phyloP scores from a whole-genome alignment of 78 protist species.

The Cyanophora paradoxa region DNA sequence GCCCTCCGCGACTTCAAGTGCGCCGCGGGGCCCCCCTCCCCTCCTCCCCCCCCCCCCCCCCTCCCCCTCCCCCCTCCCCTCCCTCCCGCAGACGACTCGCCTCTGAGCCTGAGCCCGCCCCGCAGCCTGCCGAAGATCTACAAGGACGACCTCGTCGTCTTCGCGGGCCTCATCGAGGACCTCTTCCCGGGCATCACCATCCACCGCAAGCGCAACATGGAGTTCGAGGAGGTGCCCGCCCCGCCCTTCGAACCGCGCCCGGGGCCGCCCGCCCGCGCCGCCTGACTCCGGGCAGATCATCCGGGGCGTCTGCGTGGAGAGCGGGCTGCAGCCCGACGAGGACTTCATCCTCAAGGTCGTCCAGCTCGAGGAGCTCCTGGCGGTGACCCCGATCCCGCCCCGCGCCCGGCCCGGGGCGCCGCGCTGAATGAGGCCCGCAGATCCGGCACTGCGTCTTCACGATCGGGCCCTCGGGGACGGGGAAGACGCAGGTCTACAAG shows the following conservation, averaged over 20 bases:
- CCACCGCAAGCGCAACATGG: slow-evolving; percentile 22
- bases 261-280: too few relatives aligned
- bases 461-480: slow-evolving; percentile 66
- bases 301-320: background rate
- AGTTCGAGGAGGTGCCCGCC: slow-evolving; percentile 35
- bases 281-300: slow-evolving; percentile 30
- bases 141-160: slow-evolving; percentile 53
- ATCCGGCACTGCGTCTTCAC: slow-evolving; percentile 69
- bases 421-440: too few relatives aligned
- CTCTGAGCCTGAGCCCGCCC: too few relatives aligned
- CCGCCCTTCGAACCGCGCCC: too few relatives aligned
- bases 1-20: slow-evolving; percentile 76
- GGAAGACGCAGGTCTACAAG: slow-evolving; percentile 51
- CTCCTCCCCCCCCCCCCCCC: too few relatives aligned
- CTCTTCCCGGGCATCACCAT: slow-evolving; percentile 46
- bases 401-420: too few relatives aligned
- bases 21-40: too few relatives aligned
- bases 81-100: too few relatives aligned
- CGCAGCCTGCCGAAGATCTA: slow-evolving; percentile 36
- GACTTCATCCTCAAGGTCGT: slow-evolving; percentile 60
- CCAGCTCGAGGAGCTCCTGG: slow-evolving; percentile 63
- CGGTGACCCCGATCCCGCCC: too few relatives aligned
- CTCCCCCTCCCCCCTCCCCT: too few relatives aligned
- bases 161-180: slow-evolving; percentile 60
- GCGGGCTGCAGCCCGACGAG: slow-evolving; percentile 40